Evolutionary conservation across 2,329 filamentous ascomycete genomes (phyloP), one percentile per base, ranked within the genome.

Genomic region (Rhexocercosporidium sp.): DNA sequence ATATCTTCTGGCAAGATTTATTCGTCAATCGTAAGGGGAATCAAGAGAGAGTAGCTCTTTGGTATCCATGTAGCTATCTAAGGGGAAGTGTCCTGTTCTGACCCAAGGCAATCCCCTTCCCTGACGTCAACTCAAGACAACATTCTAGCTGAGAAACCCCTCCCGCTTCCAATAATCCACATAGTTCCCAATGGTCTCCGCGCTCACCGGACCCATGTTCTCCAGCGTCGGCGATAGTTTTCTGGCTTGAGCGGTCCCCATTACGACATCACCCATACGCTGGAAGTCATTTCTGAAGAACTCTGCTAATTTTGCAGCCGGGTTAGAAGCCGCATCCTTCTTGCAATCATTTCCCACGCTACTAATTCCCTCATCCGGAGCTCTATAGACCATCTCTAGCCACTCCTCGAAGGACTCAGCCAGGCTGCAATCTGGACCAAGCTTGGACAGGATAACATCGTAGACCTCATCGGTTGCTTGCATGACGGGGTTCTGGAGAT

Each of bases 401-500:
- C 82, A 83, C 41, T 44, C 41, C 41, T 44, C 14, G 41, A 44
- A 44, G 41, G 41, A 44, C 41, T 44, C 41, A 44, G 41, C 41
- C 41, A 44, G 41, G 16, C 41, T 44, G 41, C 41, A 44, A 44
- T 44, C 41, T 44, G 41, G 41, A 12, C 41, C 41, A 44, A 44
- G 41, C 41, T 44, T 44, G 41, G 41, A 44, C 41, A 44, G 41
- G 41, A 44, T 44, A 44, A 44, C 41, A 44, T 44, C 16, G 41
- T 44, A 44, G 41, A 44, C 41, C 41, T 44, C 41, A 44, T 44
- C 41, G 41, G 41, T 44, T 0, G 76, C 67, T 67, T 83, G 81
- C 0, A 81, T 66, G 3, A 79, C 74, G 0, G 81, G 81, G 67
- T 83, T 82, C 7, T 83, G 82, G 59, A 84, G 77, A 69, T 83